Conservation (phyloP, 805 yeast genomes). For the Starmerella stigmatis region DNA sequence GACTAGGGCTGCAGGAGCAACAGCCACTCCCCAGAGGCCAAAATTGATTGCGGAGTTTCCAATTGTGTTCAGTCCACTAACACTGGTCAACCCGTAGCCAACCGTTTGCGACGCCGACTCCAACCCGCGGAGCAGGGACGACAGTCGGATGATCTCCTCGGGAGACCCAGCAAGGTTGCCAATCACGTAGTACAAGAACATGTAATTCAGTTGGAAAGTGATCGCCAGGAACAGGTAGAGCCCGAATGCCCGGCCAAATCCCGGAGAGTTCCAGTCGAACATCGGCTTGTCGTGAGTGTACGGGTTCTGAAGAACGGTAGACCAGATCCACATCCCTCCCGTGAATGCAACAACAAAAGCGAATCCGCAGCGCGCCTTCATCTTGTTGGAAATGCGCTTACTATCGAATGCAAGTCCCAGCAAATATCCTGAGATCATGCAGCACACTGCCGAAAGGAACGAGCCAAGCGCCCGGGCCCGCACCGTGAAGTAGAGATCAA, state of each 20-base stretch:
- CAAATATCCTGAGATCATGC: slow-evolving; percentile 37
- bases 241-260: slow-evolving; percentile 42
- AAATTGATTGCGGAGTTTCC: slow-evolving; percentile 19
- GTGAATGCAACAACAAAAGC: slow-evolving; percentile 37
- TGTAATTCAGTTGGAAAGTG: slow-evolving; percentile 14
- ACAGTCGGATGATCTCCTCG: slow-evolving; percentile 12
- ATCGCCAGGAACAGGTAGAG: slow-evolving; percentile 30
- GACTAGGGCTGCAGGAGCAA: background rate
- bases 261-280: slow-evolving; percentile 35
- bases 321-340: slow-evolving; percentile 28
- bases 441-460: slow-evolving; percentile 45
- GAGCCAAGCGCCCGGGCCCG: slow-evolving; percentile 48
- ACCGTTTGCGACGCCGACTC: slow-evolving; percentile 18
- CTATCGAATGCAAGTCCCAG: slow-evolving; percentile 37
- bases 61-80: slow-evolving; percentile 12
- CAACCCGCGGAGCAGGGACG: slow-evolving; percentile 13
- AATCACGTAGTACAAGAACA: slow-evolving; percentile 13
- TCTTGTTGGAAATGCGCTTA: slow-evolving; percentile 33
- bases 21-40: slow-evolving; percentile 16
- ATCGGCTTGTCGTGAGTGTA: slow-evolving; percentile 21
- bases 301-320: slow-evolving; percentile 21
- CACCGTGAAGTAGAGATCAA: slow-evolving; percentile 38
- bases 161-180: slow-evolving; percentile 15
- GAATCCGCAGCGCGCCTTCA: slow-evolving; percentile 40
- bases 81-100: slow-evolving; percentile 16